A percentile compares a stretch with the other conserved stretches of the same genome.
These are phyloP conservation scores for Mycothermus thermophilus DNA, from an alignment of 495 filamentous ascomycete genomes.

Conservation along the genomic window DNA sequence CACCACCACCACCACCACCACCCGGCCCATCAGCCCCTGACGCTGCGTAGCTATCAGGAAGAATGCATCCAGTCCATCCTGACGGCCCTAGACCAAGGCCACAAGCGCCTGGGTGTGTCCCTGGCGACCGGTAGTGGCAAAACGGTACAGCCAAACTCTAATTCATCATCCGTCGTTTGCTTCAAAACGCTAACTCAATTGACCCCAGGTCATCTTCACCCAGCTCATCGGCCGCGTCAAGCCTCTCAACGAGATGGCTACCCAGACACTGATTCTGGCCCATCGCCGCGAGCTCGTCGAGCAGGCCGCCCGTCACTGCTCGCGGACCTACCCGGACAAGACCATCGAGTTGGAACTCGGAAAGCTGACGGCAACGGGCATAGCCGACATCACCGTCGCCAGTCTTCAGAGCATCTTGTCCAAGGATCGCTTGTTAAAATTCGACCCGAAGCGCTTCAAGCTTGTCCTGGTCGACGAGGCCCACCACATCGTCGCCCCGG, in stretches of 20 bases:
- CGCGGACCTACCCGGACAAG: slow-evolving; percentile 61
- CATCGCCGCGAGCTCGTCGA: slow-evolving; percentile 93
- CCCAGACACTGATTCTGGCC: slow-evolving; percentile 79
- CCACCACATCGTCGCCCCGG: slow-evolving; percentile 85
- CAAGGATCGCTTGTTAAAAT: slow-evolving; percentile 61
- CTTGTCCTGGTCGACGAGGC: slow-evolving; percentile 91
- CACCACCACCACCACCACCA: background rate
- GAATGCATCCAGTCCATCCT: slow-evolving; percentile 85
- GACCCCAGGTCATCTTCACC: slow-evolving; percentile 62
- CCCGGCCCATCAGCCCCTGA: slow-evolving; percentile 28
- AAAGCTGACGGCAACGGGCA: slow-evolving; percentile 52
- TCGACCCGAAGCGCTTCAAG: slow-evolving; percentile 69
- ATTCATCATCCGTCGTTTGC: background rate
- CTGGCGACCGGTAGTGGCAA: slow-evolving; percentile 89
- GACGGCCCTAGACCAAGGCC: slow-evolving; percentile 51
- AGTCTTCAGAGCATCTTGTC: slow-evolving; percentile 70
- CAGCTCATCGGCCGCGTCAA: slow-evolving; percentile 74
- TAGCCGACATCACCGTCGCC: slow-evolving; percentile 88
- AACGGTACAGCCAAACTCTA: slow-evolving; percentile 42
- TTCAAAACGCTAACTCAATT: background rate
- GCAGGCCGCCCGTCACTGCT: slow-evolving; percentile 79
- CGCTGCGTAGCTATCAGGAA: slow-evolving; percentile 66
- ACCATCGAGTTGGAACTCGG: slow-evolving; percentile 86
- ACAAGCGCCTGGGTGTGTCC: slow-evolving; percentile 75
- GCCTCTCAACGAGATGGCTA: slow-evolving; percentile 39